Evolutionary conservation across 2,329 filamentous ascomycete species (phyloP), one percentile per base, ranked within the genome.

Genomic region (Emericellopsis cladophorae): DNA sequence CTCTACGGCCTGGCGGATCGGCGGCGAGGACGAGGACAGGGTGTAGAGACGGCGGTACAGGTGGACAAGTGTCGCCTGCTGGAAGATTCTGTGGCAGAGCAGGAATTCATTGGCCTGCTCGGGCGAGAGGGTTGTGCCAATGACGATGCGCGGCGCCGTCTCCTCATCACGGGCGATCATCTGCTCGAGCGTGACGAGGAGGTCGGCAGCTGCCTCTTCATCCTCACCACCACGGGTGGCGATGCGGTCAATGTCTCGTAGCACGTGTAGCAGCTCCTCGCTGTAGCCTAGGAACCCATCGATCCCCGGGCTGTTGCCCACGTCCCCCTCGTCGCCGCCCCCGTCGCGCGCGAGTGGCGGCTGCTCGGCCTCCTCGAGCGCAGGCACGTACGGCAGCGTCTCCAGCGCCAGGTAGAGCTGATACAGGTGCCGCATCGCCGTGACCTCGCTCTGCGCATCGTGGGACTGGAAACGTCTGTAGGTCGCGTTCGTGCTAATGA

Each of bases 251-350:
- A 55, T 52, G 2, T 52, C 43, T 2, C 53, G 50, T 1, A 55
- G 4, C 1, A 55, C 22, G 2, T 51, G 48, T 0, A 55, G 47
- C 0, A 55, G 42, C 12, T 55, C 53, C 23, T 54, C 51, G 5
- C 50, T 54, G 4, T 55, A 55, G 0, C 53, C 53, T 6, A 55
- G 16, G 15, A 55, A 55, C 0, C 53, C 53, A n/a, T 55, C 53
- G 2, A 55, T 55, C 5, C 18, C 18, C 18, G 18, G 18, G 6
- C 45, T 46, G 2, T 46, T 14, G 18, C 3, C 21, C 3, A 1
- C n/a, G 8, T n/a, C 31, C 23, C 5, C 40, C 22, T 3, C 7
- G n/a, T 31, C 24, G 23, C 4, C 8, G 15, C 16, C n/a, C n/a
- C 15, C 14, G 8, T 36, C 16, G 7, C 14, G 23, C 12, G 15